phyloP scores from a whole-genome alignment of 768 basidiomycete genomes.

The Leccinum barrowsii region DNA sequence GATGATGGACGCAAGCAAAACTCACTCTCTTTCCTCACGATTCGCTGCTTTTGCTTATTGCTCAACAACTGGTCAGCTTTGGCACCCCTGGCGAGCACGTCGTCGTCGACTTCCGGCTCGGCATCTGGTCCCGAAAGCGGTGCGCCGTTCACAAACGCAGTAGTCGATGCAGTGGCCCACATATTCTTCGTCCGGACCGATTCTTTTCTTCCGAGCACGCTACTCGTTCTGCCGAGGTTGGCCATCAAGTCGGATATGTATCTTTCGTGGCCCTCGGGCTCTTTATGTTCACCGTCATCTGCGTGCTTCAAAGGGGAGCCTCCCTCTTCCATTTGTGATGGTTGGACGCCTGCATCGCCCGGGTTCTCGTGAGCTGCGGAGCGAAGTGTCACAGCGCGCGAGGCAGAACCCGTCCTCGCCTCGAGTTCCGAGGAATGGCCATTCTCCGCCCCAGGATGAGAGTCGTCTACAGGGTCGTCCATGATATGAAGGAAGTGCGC shows the following conservation, averaged over 20 bases:
- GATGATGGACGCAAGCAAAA: not conserved
- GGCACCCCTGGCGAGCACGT: slow-evolving; percentile 38
- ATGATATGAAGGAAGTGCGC: slow-evolving; percentile 21
- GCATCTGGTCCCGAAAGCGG: slow-evolving; percentile 49
- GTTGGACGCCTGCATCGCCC: not conserved
- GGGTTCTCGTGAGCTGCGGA: not conserved
- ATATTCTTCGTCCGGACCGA: slow-evolving; percentile 22
- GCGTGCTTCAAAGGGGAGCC: not conserved
- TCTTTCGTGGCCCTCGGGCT: slow-evolving; percentile 5
- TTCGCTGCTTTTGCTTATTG: slow-evolving; percentile 48
- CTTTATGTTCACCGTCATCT: slow-evolving; percentile 1
- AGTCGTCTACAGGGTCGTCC: not conserved
- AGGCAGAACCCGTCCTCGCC: not conserved
- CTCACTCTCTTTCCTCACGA: slow-evolving; percentile 52
- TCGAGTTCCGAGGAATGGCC: not conserved
- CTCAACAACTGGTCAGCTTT: slow-evolving; percentile 48
- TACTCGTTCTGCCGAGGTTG: not conserved
- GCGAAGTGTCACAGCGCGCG: not conserved
- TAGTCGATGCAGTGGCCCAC: slow-evolving; percentile 9
- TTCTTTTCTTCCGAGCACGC: slow-evolving; percentile 11
- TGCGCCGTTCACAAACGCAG: slow-evolving; percentile 52
- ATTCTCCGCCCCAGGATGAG: slow-evolving; percentile 3
- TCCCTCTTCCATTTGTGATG: not conserved
- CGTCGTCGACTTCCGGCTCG: slow-evolving; percentile 39
- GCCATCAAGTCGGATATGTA: not conserved